These are phyloP conservation scores for Ceratobasidium sp. DNA, from an alignment of 1,284 basidiomycete species.

Conservation along the genomic window DNA sequence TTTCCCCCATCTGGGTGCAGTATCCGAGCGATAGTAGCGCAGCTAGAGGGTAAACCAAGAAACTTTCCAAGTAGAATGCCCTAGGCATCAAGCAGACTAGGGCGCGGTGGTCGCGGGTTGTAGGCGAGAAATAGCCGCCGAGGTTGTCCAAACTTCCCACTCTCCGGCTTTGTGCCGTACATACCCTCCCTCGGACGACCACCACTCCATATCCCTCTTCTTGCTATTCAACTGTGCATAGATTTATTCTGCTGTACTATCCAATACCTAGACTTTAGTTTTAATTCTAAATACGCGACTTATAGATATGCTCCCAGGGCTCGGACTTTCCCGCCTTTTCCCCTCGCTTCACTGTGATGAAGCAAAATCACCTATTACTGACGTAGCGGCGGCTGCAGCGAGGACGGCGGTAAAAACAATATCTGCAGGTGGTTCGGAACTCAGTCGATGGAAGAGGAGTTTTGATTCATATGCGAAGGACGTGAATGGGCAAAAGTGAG, in stretches of 20 bases:
- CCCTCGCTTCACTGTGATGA: conserved; percentile 36
- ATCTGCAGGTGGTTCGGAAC: conserved; percentile 81
- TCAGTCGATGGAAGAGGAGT: conserved; percentile 86
- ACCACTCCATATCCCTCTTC: conserved; percentile 12
- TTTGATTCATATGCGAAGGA: conserved; percentile 87
- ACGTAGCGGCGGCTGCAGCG: background rate
- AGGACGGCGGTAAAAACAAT: conserved; percentile 75
- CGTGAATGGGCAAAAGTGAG: conserved; percentile 84
- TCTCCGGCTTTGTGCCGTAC: conserved; percentile 11
- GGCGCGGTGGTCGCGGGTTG: conserved; percentile 5
- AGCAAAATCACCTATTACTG: conserved; percentile 4
- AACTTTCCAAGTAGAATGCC: conserved; percentile 12
- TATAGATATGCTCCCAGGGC: conserved; percentile 34
- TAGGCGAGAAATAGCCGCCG: conserved; percentile 37
- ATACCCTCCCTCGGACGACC: conserved; percentile 33
- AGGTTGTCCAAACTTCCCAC: conserved; percentile 42
- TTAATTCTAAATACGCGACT: conserved; percentile 21
- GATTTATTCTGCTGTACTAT: conserved; percentile 30
- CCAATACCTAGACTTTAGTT: conserved; percentile 12
- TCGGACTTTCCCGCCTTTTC: conserved; percentile 38
- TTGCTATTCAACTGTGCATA: conserved; percentile 19
- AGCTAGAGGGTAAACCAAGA: conserved; percentile 1
- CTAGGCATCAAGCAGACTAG: conserved; percentile 6
- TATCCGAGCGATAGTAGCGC: background rate
- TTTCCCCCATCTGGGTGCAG: background rate